A percentile compares a stretch with the other conserved stretches of the same genome.
These are phyloP conservation scores for Alloteropsis semialata DNA, from an alignment of 176 grass and related monocot genomes.

Conservation along the genomic window DNA sequence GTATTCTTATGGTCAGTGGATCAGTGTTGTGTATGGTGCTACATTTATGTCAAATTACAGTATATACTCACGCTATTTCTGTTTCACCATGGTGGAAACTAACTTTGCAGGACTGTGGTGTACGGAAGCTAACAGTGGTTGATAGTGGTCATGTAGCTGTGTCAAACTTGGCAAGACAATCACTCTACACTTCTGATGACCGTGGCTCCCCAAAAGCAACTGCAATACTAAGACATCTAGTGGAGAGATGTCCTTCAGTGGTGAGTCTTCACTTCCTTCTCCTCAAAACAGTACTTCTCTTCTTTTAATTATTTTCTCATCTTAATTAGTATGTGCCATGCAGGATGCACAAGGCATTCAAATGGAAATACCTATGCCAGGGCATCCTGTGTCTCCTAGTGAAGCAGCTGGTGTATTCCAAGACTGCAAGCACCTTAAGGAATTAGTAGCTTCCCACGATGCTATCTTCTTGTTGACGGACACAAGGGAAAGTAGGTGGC, in stretches of 20 bases:
- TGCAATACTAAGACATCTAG: constrained; percentile 65
- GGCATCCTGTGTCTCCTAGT: constrained; percentile 69
- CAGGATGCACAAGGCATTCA: constrained; percentile 62
- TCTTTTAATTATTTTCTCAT: constrained; percentile 9
- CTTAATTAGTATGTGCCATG: constrained; percentile 20
- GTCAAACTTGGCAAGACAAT: constrained; percentile 93
- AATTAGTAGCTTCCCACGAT: constrained; percentile 79
- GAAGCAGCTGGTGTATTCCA: constrained; percentile 62
- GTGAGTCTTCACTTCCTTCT: constrained; percentile 39
- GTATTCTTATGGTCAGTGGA: constrained; percentile 86
- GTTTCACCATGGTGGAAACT: constrained; percentile 12
- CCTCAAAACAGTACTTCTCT: not conserved
- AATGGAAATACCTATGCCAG: constrained; percentile 95
- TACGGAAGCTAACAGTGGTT: constrained; percentile 78
- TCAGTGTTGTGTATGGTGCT: constrained; percentile 25
- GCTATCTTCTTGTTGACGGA: constrained; percentile 87
- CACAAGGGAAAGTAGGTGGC: constrained; percentile 97
- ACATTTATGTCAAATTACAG: constrained; percentile 24
- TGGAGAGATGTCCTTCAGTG: constrained; percentile 60
- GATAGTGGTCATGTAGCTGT: constrained; percentile 76
- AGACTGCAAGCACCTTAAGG: constrained; percentile 52
- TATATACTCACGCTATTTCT: constrained; percentile 23
- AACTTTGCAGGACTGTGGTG: constrained; percentile 73
- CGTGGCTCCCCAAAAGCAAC: constrained; percentile 57
- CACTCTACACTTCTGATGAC: constrained; percentile 82